phyloP scores from a whole-genome alignment of 176 grass and related monocot genomes.

The Oryza meridionalis region DNA sequence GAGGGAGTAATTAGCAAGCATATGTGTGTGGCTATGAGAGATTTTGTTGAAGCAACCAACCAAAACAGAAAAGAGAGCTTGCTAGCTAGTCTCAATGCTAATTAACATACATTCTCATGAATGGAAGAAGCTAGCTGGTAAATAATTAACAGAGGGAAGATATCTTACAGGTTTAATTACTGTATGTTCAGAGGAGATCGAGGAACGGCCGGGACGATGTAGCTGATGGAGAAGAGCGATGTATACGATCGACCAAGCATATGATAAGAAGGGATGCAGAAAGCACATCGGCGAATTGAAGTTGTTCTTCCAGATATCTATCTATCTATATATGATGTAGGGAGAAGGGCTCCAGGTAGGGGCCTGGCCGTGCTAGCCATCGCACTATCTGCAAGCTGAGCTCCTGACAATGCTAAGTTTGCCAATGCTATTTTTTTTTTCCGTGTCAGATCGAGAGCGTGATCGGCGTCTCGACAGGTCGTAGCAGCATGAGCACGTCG shows the following conservation, averaged over 20 bases:
- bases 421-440: background rate
- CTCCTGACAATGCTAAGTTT: background rate
- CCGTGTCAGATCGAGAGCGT: too few species aligned
- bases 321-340: background rate
- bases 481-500: slow-evolving; percentile 13
- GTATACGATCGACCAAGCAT: background rate
- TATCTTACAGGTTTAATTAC: background rate
- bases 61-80: background rate
- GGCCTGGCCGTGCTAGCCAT: background rate
- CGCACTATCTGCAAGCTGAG: background rate
- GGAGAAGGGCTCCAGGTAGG: background rate
- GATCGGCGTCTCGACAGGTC: background rate
- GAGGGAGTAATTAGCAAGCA: background rate
- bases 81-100: background rate
- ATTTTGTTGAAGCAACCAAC: background rate
- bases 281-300: background rate
- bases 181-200: background rate
- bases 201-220: background rate
- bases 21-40: background rate
- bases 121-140: background rate
- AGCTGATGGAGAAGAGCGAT: background rate
- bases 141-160: background rate
- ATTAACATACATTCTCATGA: background rate
- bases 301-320: background rate
- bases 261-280: background rate